Evolutionary conservation across 306 rosid genomes (phyloP), one percentile per base, ranked within the genome.

Genomic region (Neltuma alba): DNA sequence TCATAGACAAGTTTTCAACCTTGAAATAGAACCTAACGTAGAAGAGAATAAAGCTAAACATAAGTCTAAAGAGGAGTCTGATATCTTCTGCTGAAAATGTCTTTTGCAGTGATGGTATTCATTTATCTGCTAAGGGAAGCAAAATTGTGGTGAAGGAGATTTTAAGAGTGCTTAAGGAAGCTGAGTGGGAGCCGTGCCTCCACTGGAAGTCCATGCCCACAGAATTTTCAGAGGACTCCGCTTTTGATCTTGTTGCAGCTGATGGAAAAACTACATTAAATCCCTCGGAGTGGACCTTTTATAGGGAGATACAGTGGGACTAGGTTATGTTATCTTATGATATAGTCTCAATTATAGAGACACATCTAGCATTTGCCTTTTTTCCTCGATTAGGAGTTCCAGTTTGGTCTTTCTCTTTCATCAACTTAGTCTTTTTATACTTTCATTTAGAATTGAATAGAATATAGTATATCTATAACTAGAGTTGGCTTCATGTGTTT

Each of bases 51-150:
- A 37, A 66, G 36, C 2, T 40, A 76, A 79, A 13, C 60, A 9
- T 21, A 33, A 66, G 45, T 75, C 42, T 38, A 50, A 45, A 9
- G 58, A 33, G 48, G 33, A 44, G 23, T 68, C 20, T 38, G n/a
- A 79, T 63, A 6, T 64, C 36, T 58, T 27, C 69, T 44, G 67
- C 9, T 45, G 75, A 45, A 0, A 62, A 63, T 54, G 63, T 7
- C 34, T 74, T 70, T 79, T 67, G 78, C 88, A 96, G 98, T 74
- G 98, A 96, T 65, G 99, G 98, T 48, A 40, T 96, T 79, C 99
- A 96, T 91, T 90, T 96, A 55, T 88, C 99, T 2, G 89, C 90
- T 7, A 97, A 90, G 80, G 99, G 98, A 80, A 96, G 94, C 94
- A 93, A 91, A 75, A 74, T 91, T 65, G 94, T 93, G 79, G 98